phyloP scores from a whole-genome alignment of 139 green algal species.

The Picochlorum sp. region DNA sequence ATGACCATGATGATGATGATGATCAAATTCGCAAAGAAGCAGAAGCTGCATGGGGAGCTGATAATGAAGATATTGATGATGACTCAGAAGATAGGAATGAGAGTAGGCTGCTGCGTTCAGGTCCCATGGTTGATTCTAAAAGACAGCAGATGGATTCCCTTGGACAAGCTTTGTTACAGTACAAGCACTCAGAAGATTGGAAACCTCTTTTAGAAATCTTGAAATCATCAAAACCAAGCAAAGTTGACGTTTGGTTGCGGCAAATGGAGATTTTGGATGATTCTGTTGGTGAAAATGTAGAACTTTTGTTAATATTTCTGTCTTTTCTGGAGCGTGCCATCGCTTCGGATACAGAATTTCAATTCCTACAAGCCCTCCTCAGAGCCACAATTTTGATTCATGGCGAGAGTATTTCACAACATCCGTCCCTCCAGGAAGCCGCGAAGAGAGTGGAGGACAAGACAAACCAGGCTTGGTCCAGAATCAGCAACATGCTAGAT shows the following conservation, averaged over 20 bases:
- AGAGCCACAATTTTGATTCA: conserved; percentile 39
- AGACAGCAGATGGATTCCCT: too few relatives aligned
- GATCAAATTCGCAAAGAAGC: neutral
- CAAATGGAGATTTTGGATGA: conserved; percentile 40
- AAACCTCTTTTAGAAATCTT: conserved; percentile 33
- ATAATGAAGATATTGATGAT: neutral
- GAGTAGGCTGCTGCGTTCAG: too few relatives aligned
- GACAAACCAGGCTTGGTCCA: conserved; percentile 39
- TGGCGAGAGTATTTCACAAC: conserved; percentile 44
- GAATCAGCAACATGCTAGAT: conserved; percentile 56
- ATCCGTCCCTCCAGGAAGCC: conserved; percentile 21
- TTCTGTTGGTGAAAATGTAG: conserved; percentile 7
- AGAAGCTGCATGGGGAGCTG: conserved; percentile 7
- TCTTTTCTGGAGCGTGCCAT: conserved; percentile 41
- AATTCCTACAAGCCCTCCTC: conserved; percentile 57
- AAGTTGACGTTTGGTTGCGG: conserved; percentile 61
- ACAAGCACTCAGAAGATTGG: conserved; percentile 20
- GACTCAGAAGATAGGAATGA: conserved; percentile 1
- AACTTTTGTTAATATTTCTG: conserved; percentile 56
- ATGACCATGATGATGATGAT: neutral
- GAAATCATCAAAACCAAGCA: conserved; percentile 30
- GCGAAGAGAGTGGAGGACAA: conserved; percentile 19
- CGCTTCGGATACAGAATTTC: conserved; percentile 52
- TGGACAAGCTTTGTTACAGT: conserved; percentile 18
- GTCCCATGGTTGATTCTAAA: too few relatives aligned